Conservation (phyloP, 176 grass and related monocot species). For the maize (Zea mays) region Zm-B73-REFERENCE-NAM-5.0 NC_050105.1:131065501-131066000, state of each 20-base stretch:
- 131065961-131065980: background rate
- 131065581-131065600: background rate
- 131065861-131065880: background rate
- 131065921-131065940: too few species aligned
- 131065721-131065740: constrained; percentile 22
- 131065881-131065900: background rate
- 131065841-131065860: constrained; percentile 15
- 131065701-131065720: background rate
- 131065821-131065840: constrained; percentile 41
- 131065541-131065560: background rate
- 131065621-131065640: background rate
- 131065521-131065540: background rate
- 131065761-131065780: background rate
- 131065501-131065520: background rate
- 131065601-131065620: background rate
- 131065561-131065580: constrained; percentile 7
- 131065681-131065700: background rate
- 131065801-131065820: constrained; percentile 39
- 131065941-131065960: too few species aligned
- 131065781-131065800: background rate
- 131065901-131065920: background rate
- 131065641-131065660: background rate
- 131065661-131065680: background rate
- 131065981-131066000: background rate
- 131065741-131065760: background rate